These are phyloP conservation scores for Saposhnikovia divaricata DNA, from an alignment of 129 eudicot genomes.

Conservation along the genomic window DNA sequence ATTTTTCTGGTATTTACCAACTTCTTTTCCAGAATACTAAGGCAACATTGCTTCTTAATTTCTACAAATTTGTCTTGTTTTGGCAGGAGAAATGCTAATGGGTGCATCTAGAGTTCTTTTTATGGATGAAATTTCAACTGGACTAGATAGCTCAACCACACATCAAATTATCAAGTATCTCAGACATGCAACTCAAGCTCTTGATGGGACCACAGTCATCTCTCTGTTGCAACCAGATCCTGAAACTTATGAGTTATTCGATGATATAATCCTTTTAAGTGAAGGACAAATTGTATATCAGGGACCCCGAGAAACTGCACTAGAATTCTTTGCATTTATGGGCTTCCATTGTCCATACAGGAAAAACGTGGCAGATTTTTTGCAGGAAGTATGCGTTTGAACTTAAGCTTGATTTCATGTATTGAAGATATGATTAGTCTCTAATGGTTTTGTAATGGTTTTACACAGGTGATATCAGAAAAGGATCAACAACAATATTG, in stretches of 20 bases:
- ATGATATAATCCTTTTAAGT: slow-evolving; percentile 63
- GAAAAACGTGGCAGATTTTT: slow-evolving; percentile 87
- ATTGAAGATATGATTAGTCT: neutral
- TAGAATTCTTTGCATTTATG: slow-evolving; percentile 64
- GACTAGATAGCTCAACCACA: slow-evolving; percentile 92
- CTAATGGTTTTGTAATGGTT: slow-evolving; percentile 10
- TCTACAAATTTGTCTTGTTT: slow-evolving; percentile 5
- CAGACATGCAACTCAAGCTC: slow-evolving; percentile 53
- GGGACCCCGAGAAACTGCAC: slow-evolving; percentile 68
- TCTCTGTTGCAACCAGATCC: slow-evolving; percentile 88
- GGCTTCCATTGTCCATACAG: slow-evolving; percentile 87
- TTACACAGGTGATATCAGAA: slow-evolving; percentile 56
- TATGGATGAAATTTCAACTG: slow-evolving; percentile 94
- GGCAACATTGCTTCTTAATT: slow-evolving; percentile 9
- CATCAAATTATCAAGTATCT: slow-evolving; percentile 73
- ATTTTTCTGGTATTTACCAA: neutral
- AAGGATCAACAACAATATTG: slow-evolving; percentile 92
- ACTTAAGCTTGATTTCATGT: neutral
- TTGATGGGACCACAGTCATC: slow-evolving; percentile 69
- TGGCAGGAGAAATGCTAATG: slow-evolving; percentile 72
- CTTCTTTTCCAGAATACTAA: neutral
- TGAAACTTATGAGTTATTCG: slow-evolving; percentile 76
- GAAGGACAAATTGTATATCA: slow-evolving; percentile 92
- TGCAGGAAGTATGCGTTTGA: slow-evolving; percentile 61
- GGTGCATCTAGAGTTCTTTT: slow-evolving; percentile 70